A percentile compares a stretch with the other conserved stretches of the same genome.
phyloP scores from a whole-genome alignment of 2,329 filamentous ascomycete genomes.

The Coniochaeta hoffmannii region DNA sequence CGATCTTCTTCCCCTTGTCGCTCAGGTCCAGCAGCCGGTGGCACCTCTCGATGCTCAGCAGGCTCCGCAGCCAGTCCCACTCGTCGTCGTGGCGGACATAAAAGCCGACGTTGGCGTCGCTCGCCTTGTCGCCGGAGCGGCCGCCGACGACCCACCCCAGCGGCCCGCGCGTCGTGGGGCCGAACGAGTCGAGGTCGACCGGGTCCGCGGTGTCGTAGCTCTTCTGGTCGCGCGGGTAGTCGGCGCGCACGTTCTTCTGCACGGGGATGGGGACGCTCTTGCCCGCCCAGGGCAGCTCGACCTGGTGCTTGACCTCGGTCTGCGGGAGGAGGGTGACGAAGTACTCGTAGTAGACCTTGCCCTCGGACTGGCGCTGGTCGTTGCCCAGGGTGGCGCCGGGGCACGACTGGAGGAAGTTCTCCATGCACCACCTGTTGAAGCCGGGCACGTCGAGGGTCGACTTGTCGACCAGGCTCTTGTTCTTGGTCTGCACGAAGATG shows the following conservation, averaged over 20 bases:
- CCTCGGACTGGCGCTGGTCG: slow-evolving; percentile 16
- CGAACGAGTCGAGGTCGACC: slow-evolving; percentile 8
- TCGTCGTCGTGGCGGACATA: slow-evolving; percentile 34
- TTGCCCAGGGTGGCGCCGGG: slow-evolving; percentile 17
- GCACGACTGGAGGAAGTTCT: slow-evolving; percentile 16
- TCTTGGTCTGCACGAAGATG: slow-evolving; percentile 30
- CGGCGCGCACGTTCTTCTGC: slow-evolving; percentile 11
- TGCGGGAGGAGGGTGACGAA: slow-evolving; percentile 17
- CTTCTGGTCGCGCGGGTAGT: slow-evolving; percentile 4
- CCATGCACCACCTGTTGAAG: slow-evolving; percentile 17
- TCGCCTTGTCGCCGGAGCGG: slow-evolving; percentile 29
- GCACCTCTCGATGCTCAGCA: slow-evolving; percentile 30
- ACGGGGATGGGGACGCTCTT: slow-evolving; percentile 14
- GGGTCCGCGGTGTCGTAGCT: slow-evolving; percentile 7
- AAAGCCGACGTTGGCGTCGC: slow-evolving; percentile 35
- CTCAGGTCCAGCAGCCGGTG: slow-evolving; percentile 26
- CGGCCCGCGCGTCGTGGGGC: slow-evolving; percentile 10
- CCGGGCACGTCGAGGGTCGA: slow-evolving; percentile 10
- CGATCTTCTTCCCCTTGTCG: slow-evolving; percentile 27
- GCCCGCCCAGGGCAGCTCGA: slow-evolving; percentile 14
- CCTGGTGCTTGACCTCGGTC: slow-evolving; percentile 15
- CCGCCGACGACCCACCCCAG: slow-evolving; percentile 8
- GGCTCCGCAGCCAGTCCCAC: slow-evolving; percentile 33
- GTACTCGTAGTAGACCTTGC: slow-evolving; percentile 19
- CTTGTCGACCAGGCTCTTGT: slow-evolving; percentile 16